Evolutionary conservation across 2,329 filamentous ascomycete species (phyloP).

Genomic region (Zasmidium angulare): DNA sequence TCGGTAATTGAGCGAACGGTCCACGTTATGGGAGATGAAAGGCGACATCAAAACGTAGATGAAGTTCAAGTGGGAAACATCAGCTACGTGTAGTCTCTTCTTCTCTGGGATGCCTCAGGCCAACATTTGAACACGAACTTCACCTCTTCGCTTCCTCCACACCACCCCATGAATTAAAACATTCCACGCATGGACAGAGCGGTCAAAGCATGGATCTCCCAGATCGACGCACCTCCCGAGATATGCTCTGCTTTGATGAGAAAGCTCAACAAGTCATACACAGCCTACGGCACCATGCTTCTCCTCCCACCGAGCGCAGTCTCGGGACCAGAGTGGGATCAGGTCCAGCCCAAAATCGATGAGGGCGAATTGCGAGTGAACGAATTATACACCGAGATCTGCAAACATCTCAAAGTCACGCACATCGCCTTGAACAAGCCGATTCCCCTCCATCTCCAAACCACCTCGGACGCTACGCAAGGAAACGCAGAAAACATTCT

Average conservation of each 20-base stretch:
- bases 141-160: no score
- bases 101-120: no score
- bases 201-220: slow-evolving; percentile 16
- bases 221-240: background rate
- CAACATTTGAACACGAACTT: no score
- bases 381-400: slow-evolving; percentile 46
- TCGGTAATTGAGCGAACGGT: no score
- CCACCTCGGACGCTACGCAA: no score
- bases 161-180: no score
- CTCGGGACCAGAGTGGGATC: slow-evolving; percentile 34
- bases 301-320: slow-evolving; percentile 55
- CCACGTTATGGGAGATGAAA: no score
- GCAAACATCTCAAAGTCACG: slow-evolving; percentile 46
- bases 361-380: slow-evolving; percentile 27
- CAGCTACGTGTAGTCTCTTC: no score
- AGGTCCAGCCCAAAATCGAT: slow-evolving; percentile 33
- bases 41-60: no score
- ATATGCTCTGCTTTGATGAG: slow-evolving; percentile 6
- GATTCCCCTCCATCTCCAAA: slow-evolving; percentile 41
- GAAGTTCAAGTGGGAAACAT: no score
- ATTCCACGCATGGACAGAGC: slow-evolving; percentile 18
- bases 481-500: slow-evolving; percentile 60
- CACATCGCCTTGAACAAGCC: slow-evolving; percentile 61
- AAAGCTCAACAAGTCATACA: slow-evolving; percentile 44
- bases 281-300: slow-evolving; percentile 58